A percentile compares a stretch with the other conserved stretches of the same genome.
phyloP scores from a whole-genome alignment of 176 grass and related monocot species.

The Panicum miliaceum region DNA sequence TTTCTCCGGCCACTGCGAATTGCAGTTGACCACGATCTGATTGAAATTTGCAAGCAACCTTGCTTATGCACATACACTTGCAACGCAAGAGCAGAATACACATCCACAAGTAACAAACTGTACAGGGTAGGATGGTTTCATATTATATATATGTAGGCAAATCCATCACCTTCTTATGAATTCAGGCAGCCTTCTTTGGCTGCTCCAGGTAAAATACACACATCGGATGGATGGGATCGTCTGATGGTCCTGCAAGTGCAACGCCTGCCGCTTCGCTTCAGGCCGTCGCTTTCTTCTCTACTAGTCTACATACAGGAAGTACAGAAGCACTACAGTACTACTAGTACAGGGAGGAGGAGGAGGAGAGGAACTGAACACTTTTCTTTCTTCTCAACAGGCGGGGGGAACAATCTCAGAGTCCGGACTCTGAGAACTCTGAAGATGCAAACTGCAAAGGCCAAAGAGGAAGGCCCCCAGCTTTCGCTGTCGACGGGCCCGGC shows the following conservation, averaged over 20 bases:
- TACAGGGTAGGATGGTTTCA: neutral
- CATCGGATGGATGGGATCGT: neutral
- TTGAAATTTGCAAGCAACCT: neutral
- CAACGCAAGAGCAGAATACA: neutral
- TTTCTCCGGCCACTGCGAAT: neutral
- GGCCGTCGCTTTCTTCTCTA: conserved; percentile 26
- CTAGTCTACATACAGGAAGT: conserved; percentile 23
- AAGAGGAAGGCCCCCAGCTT: neutral
- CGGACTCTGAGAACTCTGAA: neutral
- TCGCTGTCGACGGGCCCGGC: neutral
- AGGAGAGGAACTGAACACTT: neutral
- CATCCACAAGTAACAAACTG: neutral
- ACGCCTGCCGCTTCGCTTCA: conserved; percentile 69
- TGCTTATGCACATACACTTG: neutral
- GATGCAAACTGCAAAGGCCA: neutral
- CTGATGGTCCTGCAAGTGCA: conserved; percentile 25
- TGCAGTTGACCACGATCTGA: neutral
- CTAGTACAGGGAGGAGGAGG: conserved; percentile 7
- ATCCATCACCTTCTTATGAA: conserved; percentile 38
- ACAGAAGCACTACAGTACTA: neutral
- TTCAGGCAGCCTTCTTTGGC: conserved; percentile 24
- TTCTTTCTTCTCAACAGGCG: neutral
- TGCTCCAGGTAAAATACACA: neutral
- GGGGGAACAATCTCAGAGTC: neutral
- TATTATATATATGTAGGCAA: neutral